Evolutionary conservation across 805 yeast species (phyloP), one percentile per base, ranked within the genome.

Genomic region (Ogataea angusta): DNA sequence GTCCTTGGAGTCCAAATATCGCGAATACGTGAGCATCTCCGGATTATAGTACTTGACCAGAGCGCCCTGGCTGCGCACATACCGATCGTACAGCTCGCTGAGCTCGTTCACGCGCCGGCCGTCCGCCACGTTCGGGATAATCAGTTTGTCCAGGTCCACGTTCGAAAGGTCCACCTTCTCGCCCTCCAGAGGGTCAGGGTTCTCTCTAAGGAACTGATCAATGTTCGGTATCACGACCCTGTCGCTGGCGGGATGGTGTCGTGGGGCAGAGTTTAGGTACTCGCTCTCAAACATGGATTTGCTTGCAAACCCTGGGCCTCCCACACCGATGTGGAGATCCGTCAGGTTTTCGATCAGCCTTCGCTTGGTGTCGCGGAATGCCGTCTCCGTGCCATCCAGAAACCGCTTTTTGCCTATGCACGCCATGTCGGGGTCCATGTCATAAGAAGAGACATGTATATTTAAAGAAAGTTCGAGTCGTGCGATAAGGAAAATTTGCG

Each of bases 41-140:
- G 63, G 60, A 29, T 56, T 48, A 36, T 54, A 56, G 43, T 53
- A 57, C 27, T 47, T 47, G 22, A 57, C 41, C 17, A 58, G 23
- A 2, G 61, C 43, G 48, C 56, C 56, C 16, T 46, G 46, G 28
- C 43, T 35, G 17, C 44, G 36, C 3, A 48, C 32, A 28, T 49
- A 56, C 14, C 46, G 40, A 25, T 57, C 57, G 27, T 55, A 52
- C 2, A 57, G 23, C 31, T 56, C 57, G 1, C 43, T 45, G 30
- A 52, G 47, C 13, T 53, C 38, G 8, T 52, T 43, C 16, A 37
- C 35, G 13, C 46, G 28, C 21, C 44, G 45, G 2, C 36, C 38
- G 9, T 31, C 45, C 22, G 25, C 15, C 14, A 25, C 34, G 15
- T 26, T 30, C 12, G 55, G 53, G 10, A 48, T 45, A 2, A 47